These are phyloP conservation scores for Stenogyne calaminthoides DNA, from an alignment of 305 asterid species.

Conservation along the genomic window DNA sequence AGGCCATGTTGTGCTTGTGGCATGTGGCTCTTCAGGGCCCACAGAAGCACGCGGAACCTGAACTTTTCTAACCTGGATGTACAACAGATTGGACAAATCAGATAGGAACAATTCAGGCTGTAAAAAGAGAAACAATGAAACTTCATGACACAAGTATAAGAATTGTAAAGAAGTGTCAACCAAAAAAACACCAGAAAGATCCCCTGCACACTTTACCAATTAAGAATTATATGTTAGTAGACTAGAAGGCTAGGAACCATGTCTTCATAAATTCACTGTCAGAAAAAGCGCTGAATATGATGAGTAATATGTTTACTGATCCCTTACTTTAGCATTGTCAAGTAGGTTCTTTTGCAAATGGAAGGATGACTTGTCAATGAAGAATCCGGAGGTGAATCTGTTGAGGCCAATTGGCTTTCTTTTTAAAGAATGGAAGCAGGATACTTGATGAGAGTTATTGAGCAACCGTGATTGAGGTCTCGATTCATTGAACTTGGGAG, in stretches of 20 bases:
- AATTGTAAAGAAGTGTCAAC: neutral
- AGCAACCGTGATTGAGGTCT: constrained; percentile 34
- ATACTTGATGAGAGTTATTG: constrained; percentile 42
- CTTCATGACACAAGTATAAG: constrained; percentile 13
- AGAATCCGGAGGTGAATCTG: constrained; percentile 53
- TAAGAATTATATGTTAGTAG: constrained; percentile 20
- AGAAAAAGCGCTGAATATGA: constrained; percentile 15
- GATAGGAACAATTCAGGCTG: constrained; percentile 20
- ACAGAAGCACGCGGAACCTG: constrained; percentile 69
- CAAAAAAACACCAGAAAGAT: constrained; percentile 7
- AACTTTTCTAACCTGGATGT: constrained; percentile 46
- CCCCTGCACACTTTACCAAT: neutral
- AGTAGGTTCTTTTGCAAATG: constrained; percentile 42
- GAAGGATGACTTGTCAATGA: constrained; percentile 68
- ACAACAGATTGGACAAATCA: constrained; percentile 31
- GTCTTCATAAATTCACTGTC: constrained; percentile 22
- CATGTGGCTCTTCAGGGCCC: constrained; percentile 99
- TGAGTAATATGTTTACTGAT: constrained; percentile 24
- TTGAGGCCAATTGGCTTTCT: constrained; percentile 48
- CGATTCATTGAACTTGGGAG: constrained; percentile 44
- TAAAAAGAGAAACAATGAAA: constrained; percentile 18
- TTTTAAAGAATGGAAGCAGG: constrained; percentile 65
- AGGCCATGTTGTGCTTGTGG: constrained; percentile 92
- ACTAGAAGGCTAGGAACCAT: neutral
- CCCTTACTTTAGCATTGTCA: constrained; percentile 50